Evolutionary conservation across 2,329 filamentous ascomycete species (phyloP), one percentile per base, ranked within the genome.

Genomic region (Aschersonia sp.): DNA sequence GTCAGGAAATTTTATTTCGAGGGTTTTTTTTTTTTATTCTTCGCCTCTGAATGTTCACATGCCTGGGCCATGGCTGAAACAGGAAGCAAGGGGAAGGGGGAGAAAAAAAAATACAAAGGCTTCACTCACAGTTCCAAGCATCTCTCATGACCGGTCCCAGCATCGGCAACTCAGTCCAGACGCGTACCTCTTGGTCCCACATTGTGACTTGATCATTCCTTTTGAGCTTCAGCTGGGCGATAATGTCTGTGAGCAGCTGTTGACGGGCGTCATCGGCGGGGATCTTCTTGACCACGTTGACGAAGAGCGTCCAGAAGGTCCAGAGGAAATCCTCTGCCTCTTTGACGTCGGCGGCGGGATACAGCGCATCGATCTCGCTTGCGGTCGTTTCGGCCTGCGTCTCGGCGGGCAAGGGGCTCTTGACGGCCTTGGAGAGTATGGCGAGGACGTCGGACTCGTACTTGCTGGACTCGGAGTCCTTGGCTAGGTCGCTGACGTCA

Each of bases 91-190:
- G 44, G 37, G n/a, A 5, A n/a, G 14, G 9, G 8, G 14, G 40
- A 5, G 39, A 39, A 10, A 39, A n/a, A n/a, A n/a, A n/a, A n/a
- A 39, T 9, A 39, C 9, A 39, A 39, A 39, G 4, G 9, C 9
- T 39, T n/a, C 30, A 54, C 59, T 50, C 48, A 63, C 61, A 45
- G 33, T 61, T 55, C 59, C 57, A 60, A 3, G 54, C 54, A 2
- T 62, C 59, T 43, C 57, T 53, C 58, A 60, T 57, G 45, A 51
- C 55, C 8, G 58, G 54, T 2, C 58, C 57, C 14, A 63, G 45
- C 46, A 63, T 53, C n/a, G 60, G 58, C 49, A 63, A 46, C 46
- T 61, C 59, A 14, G 37, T 46, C 61, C 60, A 63, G 9, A 63
- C 49, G 14, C 46, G 48, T 22, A 50, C 51, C 49, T 53, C 49